Evolutionary conservation across 1,139 yeast species (phyloP).

Genomic region (Wickerhamomyces sp.): DNA sequence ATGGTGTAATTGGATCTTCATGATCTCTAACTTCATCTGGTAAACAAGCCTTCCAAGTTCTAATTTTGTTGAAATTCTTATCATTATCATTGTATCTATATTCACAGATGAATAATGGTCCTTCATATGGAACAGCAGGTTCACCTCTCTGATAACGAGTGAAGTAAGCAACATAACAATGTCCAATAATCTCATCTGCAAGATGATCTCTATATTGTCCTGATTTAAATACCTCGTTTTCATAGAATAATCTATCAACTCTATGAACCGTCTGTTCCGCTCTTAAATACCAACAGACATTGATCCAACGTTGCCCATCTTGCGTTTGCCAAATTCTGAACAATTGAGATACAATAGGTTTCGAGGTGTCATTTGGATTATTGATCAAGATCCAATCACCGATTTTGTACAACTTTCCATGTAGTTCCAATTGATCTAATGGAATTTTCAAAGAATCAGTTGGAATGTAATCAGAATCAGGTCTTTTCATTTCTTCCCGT

Average conservation of each 20-base stretch:
- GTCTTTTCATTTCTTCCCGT: constrained; percentile 69
- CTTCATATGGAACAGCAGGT: constrained; percentile 73
- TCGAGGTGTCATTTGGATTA: constrained; percentile 81
- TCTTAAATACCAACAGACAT: constrained; percentile 96
- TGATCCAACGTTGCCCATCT: constrained; percentile 84
- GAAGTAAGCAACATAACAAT: constrained; percentile 91
- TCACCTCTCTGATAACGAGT: constrained; percentile 95
- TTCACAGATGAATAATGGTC: constrained; percentile 92
- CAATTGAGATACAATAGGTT: constrained; percentile 91
- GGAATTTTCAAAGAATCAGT: constrained; percentile 73
- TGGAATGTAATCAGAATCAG: constrained; percentile 75
- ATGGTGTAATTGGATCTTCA: constrained; percentile 75
- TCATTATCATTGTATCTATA: constrained; percentile 89
- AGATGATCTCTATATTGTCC: constrained; percentile 95
- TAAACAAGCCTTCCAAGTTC: constrained; percentile 98
- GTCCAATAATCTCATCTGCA: constrained; percentile 83
- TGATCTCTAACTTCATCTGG: constrained; percentile 93
- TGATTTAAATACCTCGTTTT: constrained; percentile 92
- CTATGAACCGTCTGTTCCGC: constrained; percentile 98
- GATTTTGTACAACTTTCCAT: constrained; percentile 71
- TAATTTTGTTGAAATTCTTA: constrained; percentile 85
- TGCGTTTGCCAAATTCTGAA: constrained; percentile 86
- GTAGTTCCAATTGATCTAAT: constrained; percentile 65
- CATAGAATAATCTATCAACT: constrained; percentile 81
- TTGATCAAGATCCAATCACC: constrained; percentile 94